These are phyloP conservation scores for Fusarium cyanostomum DNA, from an alignment of 2,329 filamentous ascomycete species.

Conservation along the genomic window DNA sequence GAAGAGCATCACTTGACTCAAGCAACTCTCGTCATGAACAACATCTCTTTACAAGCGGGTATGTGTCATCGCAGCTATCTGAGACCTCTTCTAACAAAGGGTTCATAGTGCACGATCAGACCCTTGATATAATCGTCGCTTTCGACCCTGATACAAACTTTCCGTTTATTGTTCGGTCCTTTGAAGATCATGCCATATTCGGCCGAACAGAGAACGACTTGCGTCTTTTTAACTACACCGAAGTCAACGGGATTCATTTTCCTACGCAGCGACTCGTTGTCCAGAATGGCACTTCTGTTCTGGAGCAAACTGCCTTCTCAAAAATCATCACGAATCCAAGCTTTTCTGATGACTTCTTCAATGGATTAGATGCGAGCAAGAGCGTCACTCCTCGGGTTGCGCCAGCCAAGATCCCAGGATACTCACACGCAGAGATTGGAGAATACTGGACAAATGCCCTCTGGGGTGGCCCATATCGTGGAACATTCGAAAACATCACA, in stretches of 20 bases:
- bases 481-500: constrained; percentile 5
- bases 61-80: not conserved
- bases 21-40: not conserved
- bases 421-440: constrained; percentile 14
- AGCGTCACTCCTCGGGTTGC: not conserved
- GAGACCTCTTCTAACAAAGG: not conserved
- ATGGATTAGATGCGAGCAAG: not conserved
- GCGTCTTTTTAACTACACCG: constrained; percentile 15
- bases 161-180: not conserved
- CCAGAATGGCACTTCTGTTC: not conserved
- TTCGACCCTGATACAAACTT: not conserved
- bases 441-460: constrained; percentile 19
- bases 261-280: constrained; percentile 5
- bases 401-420: not conserved
- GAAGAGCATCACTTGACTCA: not conserved
- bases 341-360: not conserved
- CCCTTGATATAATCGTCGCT: not conserved
- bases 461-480: constrained; percentile 17
- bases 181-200: constrained; percentile 9
- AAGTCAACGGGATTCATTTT: constrained; percentile 13
- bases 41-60: not conserved
- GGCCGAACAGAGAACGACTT: constrained; percentile 19
- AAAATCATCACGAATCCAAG: not conserved
- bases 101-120: not conserved
- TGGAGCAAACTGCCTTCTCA: not conserved